phyloP scores from a whole-genome alignment of 495 filamentous ascomycete genomes.

The Daldinia vernicosa region DNA sequence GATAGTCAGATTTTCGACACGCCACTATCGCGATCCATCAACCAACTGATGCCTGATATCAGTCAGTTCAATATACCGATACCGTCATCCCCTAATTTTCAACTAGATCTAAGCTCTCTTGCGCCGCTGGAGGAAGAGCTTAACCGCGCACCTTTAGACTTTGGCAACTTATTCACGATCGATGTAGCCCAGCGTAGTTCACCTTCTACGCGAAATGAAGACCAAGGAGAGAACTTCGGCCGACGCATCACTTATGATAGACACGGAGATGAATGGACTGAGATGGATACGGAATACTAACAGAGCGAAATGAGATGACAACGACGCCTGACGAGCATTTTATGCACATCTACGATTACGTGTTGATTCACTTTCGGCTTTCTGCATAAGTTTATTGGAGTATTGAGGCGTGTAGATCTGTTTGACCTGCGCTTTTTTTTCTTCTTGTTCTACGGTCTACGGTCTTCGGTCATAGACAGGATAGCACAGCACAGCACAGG shows the following conservation, averaged over 20 bases:
- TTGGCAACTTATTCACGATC: constrained; percentile 57
- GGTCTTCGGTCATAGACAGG: constrained; percentile 3
- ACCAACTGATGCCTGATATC: constrained; percentile 66
- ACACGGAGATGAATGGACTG: constrained; percentile 1
- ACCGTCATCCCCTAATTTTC: constrained; percentile 47
- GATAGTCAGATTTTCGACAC: constrained; percentile 53
- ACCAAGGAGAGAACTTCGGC: constrained; percentile 21
- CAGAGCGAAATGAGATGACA: not conserved
- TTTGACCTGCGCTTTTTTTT: not conserved
- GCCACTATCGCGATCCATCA: constrained; percentile 68
- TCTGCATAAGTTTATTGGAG: not conserved
- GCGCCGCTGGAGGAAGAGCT: constrained; percentile 53
- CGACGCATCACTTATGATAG: constrained; percentile 24
- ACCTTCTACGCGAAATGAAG: constrained; percentile 51
- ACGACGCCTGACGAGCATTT: not conserved
- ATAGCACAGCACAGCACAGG: not conserved
- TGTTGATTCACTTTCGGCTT: not conserved
- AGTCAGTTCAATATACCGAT: constrained; percentile 53
- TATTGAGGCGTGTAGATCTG: not conserved
- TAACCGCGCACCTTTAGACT: constrained; percentile 47
- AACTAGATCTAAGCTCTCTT: constrained; percentile 52
- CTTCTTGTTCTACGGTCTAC: not conserved
- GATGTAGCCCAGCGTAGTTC: constrained; percentile 64
- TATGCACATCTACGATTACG: not conserved
- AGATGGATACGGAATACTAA: constrained; percentile 1